phyloP scores from a whole-genome alignment of 2,329 filamentous ascomycete species.

The Ceratocystis ficicola region DNA sequence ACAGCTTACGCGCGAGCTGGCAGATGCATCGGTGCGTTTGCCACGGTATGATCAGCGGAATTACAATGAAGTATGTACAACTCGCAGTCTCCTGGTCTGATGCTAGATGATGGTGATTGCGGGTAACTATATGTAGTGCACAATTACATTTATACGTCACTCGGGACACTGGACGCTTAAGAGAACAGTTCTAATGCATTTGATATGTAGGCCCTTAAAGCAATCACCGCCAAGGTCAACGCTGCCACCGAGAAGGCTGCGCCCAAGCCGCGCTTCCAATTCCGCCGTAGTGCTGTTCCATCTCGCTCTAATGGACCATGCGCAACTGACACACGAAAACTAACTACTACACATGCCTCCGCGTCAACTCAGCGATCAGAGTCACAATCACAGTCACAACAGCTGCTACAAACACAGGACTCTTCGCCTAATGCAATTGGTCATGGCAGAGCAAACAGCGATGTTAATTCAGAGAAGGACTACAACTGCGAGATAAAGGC shows the following conservation, averaged over 20 bases:
- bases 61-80: slow-evolving; percentile 57
- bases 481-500: slow-evolving; percentile 47
- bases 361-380: slow-evolving; percentile 7
- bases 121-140: no score
- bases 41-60: slow-evolving; percentile 82
- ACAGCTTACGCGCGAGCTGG: slow-evolving; percentile 68
- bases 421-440: background rate
- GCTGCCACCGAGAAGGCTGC: slow-evolving; percentile 54
- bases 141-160: background rate
- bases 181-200: background rate
- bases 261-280: slow-evolving; percentile 72
- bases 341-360: slow-evolving; percentile 34
- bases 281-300: slow-evolving; percentile 40
- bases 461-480: slow-evolving; percentile 28
- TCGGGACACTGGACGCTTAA: no score
- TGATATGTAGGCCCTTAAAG: slow-evolving; percentile 57
- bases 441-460: slow-evolving; percentile 26
- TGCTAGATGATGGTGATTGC: background rate
- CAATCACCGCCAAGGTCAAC: slow-evolving; percentile 64
- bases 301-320: slow-evolving; percentile 31
- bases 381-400: background rate
- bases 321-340: slow-evolving; percentile 27
- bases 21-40: slow-evolving; percentile 68
- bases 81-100: background rate
- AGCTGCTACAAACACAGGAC: background rate